phyloP scores from a whole-genome alignment of 2,329 filamentous ascomycete genomes.

The Botrytis hyacinthi region DNA sequence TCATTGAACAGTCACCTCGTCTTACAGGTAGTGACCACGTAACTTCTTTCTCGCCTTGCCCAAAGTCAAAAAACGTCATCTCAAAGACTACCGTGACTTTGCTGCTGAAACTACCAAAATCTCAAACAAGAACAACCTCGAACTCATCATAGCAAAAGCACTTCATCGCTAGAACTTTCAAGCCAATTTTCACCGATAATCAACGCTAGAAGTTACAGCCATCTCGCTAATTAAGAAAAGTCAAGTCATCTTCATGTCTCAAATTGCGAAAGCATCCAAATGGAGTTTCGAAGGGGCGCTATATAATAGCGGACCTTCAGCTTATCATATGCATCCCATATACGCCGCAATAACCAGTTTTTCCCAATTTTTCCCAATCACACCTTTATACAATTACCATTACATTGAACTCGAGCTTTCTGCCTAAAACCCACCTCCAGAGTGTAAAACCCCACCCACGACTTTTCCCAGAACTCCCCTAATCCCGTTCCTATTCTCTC shows the following conservation, averaged over 20 bases:
- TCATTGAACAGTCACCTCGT: not conserved
- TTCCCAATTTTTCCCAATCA: too few species aligned
- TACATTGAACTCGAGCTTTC: not conserved
- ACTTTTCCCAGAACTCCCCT: constrained; percentile 67
- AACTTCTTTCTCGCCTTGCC: not conserved
- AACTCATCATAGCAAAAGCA: not conserved
- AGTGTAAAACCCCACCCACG: constrained; percentile 37
- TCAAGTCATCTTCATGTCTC: not conserved
- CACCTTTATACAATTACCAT: not conserved
- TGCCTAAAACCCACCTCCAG: not conserved
- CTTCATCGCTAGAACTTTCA: not conserved
- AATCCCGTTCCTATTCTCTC: constrained; percentile 52
- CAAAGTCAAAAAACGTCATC: not conserved
- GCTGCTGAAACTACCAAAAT: not conserved
- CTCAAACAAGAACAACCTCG: not conserved
- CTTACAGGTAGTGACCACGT: not conserved
- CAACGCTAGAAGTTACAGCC: not conserved
- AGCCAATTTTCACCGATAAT: not conserved
- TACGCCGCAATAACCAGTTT: not conserved
- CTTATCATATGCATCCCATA: not conserved
- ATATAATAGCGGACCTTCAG: not conserved
- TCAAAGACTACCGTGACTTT: not conserved
- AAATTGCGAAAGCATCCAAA: not conserved
- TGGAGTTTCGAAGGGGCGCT: not conserved
- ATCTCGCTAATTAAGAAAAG: not conserved